phyloP scores from a whole-genome alignment of 2,329 filamentous ascomycete species.

The Gnomoniopsis sp. region DNA sequence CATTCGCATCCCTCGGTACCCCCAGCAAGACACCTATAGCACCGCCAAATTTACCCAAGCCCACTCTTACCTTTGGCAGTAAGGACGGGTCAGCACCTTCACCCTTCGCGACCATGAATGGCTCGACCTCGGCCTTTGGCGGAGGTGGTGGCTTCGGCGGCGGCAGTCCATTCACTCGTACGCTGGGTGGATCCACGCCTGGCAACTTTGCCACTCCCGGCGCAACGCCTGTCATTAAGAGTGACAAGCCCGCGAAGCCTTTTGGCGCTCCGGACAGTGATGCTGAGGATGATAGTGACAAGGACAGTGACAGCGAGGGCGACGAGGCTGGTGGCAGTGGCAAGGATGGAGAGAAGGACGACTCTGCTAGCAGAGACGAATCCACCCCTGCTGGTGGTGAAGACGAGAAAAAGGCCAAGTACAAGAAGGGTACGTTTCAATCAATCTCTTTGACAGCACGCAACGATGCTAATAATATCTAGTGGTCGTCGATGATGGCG shows the following conservation, averaged over 20 bases:
- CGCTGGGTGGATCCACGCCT: slow-evolving; percentile 44
- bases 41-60: slow-evolving; percentile 28
- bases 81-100: slow-evolving; percentile 33
- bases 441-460: not conserved
- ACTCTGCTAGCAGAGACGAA: slow-evolving; percentile 48
- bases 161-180: slow-evolving; percentile 31
- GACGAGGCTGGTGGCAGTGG: slow-evolving; percentile 38
- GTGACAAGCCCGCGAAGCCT: slow-evolving; percentile 62
- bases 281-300: slow-evolving; percentile 46
- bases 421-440: slow-evolving; percentile 63
- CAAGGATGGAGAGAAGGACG: slow-evolving; percentile 33
- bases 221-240: slow-evolving; percentile 39
- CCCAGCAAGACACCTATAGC: slow-evolving; percentile 24
- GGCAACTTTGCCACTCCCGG: slow-evolving; percentile 69
- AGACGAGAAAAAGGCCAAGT: slow-evolving; percentile 62
- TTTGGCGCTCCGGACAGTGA: slow-evolving; percentile 76
- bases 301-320: slow-evolving; percentile 45
- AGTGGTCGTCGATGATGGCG: slow-evolving; percentile 79
- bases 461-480: slow-evolving; percentile 8
- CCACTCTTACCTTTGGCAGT: slow-evolving; percentile 49
- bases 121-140: slow-evolving; percentile 28
- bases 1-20: slow-evolving; percentile 35
- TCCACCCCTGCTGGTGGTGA: slow-evolving; percentile 43
- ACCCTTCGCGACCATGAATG: slow-evolving; percentile 44
- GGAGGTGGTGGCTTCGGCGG: slow-evolving; percentile 40